Base-by-base conservation (phyloP, 495 filamentous ascomycete genomes). In the Hypoxylon trugodes region DNA sequence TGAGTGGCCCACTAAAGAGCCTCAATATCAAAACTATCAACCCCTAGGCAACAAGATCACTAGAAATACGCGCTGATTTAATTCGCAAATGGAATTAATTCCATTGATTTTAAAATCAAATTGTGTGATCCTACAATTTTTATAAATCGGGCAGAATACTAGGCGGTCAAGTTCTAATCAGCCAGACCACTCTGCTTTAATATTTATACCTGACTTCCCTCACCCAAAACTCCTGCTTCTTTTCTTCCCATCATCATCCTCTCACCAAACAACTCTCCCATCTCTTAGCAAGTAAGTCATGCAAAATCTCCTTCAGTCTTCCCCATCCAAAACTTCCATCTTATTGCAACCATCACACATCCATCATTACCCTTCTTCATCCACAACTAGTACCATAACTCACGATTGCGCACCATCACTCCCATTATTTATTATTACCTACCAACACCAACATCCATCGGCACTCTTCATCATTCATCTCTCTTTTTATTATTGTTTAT, bases 1-100 rank as follows among this genome's bases (percentile, higher is more conserved):
- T 26, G 10, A 21, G 22, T n/a, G n/a, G n/a, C 5, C 45, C 60
- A 46, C 61, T 52, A 24, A 21, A 58, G 53, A 64, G 61, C 53
- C 52, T 52, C 53, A 64, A 58, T 35, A 32, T 49, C 35, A 32
- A 37, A 19, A 52, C 56, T 19, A 45, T 50, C 37, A 45, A 37
- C 12, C 13, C 9, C 4, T 32, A 9, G 9, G 6, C 25, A 30
- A 45, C 13, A 47, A 47, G 25, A 12, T 19, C 10, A 8, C 3
- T 35, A 35, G 9, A 35, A 4, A 35, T 13, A 26, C 7, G 9
- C 13, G 19, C 41, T n/a, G 2, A 45, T 28, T 25, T 46, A 32
- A 18, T 25, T 1, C 4, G 6, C 19, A 47, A 7, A 30, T 13
- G 21, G 5, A 13, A n/a, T 1, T 46, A 16, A 43, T 43, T 16